phyloP scores from a whole-genome alignment of 177 flowering plant species.

The Vitis hybrid region DNA sequence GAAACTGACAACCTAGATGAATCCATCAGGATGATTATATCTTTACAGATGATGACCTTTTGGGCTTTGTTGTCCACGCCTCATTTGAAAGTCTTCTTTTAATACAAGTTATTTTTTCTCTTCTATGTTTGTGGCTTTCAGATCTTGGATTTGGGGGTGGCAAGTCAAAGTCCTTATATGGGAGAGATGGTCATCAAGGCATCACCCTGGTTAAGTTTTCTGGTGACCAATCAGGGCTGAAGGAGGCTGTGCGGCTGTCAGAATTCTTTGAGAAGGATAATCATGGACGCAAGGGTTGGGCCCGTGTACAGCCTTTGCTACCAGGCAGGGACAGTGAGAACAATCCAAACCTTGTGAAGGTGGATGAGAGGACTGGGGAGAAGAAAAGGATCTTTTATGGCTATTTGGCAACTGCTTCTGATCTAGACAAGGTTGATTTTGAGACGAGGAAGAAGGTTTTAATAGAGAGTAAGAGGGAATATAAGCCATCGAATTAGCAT shows the following conservation, averaged over 20 bases:
- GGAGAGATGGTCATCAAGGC: slow-evolving; percentile 87
- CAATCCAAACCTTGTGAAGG: slow-evolving; percentile 70
- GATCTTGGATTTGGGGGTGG: slow-evolving; percentile 83
- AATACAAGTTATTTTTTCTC: neutral
- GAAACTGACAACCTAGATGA: no score
- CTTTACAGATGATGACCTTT: no score
- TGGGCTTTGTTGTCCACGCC: neutral
- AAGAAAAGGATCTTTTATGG: slow-evolving; percentile 78
- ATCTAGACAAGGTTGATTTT: slow-evolving; percentile 74
- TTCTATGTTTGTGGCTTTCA: slow-evolving; percentile 29
- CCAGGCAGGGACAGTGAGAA: slow-evolving; percentile 68
- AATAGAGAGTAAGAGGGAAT: slow-evolving; percentile 69
- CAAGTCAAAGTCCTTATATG: slow-evolving; percentile 81
- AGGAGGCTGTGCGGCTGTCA: slow-evolving; percentile 65
- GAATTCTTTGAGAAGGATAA: slow-evolving; percentile 77
- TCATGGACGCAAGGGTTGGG: slow-evolving; percentile 80
- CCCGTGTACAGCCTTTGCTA: slow-evolving; percentile 43
- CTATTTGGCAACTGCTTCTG: slow-evolving; percentile 70
- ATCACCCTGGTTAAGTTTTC: slow-evolving; percentile 71
- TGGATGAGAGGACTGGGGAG: slow-evolving; percentile 69
- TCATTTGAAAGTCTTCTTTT: neutral
- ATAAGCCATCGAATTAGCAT: slow-evolving; percentile 24
- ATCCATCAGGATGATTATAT: no score
- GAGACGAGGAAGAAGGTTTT: slow-evolving; percentile 73
- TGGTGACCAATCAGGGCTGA: slow-evolving; percentile 62